Evolutionary conservation across 2,329 filamentous ascomycete genomes (phyloP).

Genomic region (Cadophora sp.): DNA sequence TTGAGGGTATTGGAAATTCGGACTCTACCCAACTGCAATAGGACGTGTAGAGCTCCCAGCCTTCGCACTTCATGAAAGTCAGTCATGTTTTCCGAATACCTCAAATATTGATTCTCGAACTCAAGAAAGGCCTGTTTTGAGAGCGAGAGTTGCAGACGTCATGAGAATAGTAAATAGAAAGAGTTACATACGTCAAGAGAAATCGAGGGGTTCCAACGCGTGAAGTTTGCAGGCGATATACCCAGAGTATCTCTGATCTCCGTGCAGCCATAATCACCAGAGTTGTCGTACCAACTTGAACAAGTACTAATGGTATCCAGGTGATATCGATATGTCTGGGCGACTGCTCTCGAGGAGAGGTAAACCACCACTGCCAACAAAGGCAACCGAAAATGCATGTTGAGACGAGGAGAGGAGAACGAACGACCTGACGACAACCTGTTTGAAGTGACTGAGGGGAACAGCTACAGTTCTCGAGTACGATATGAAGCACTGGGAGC

Average conservation of each 20-base stretch:
- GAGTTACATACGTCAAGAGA: neutral
- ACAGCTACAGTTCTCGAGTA: neutral
- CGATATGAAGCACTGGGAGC: neutral
- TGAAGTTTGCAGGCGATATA: slow-evolving; percentile 10
- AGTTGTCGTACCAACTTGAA: neutral
- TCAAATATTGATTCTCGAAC: neutral
- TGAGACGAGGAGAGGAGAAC: neutral
- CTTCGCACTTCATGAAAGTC: neutral
- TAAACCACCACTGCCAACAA: neutral
- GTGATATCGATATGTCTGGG: slow-evolving; percentile 1
- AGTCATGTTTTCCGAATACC: too few species aligned
- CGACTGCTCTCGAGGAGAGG: neutral
- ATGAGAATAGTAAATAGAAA: too few species aligned
- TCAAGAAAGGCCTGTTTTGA: too few species aligned
- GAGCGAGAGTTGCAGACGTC: too few species aligned
- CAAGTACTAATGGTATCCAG: neutral
- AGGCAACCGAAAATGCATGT: neutral
- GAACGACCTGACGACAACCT: too few species aligned
- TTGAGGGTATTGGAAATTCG: neutral
- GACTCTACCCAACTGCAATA: neutral
- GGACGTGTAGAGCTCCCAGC: neutral
- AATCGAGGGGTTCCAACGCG: neutral
- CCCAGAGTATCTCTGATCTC: neutral
- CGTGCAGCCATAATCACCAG: slow-evolving; percentile 1
- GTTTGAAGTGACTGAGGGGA: neutral